Evolutionary conservation across 106 monocot species (phyloP), one percentile per base, ranked within the genome.

Genomic region (Allium sativum): DNA sequence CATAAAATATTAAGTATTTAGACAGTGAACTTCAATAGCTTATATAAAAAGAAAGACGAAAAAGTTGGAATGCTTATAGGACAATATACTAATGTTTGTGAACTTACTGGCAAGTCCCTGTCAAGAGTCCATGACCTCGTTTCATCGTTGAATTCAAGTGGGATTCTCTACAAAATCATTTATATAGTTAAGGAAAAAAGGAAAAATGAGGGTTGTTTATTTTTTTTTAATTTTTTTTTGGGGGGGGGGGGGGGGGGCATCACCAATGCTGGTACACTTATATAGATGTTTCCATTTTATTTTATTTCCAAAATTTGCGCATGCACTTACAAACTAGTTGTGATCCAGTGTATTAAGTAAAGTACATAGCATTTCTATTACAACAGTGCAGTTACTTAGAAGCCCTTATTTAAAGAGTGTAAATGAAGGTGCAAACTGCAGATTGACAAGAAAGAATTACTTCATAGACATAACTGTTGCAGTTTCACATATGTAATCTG

Each of bases 21-120:
- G 16, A 15, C n/a, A 31, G 31, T 2, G 31, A 2, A 31, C 31
- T 31, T 31, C 16, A 61, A 44, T 21, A 48, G 1, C 48, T 48
- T 48, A 18, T 48, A 20, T 18, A 47, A 21, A 48, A 48, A 18
- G 54, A 61, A 15, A 31, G 10, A 18, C 5, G 31, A 31, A 31
- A 31, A 31, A 5, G 4, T 31, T 12, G 14, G 50, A 51, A 51
- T n/a, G n/a, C 50, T 51, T n/a, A 51, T 51, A 51, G 2, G 50
- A 50, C 11, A 50, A 15, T 2, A 22, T 21, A 9, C 40, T 45
- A 1, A 44, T 18, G 40, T 13, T 20, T 6, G 13, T 53, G 10
- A 16, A 88, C 92, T 99, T 68, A 99, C 92, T 55, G 98, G 82
- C 54, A 99, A 65, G 40, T 87, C 73, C 63, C 67, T 83, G 80